Evolutionary conservation across 768 basidiomycete genomes (phyloP), one percentile per base, ranked within the genome.

Genomic region (Pulveroboletus sp.): DNA sequence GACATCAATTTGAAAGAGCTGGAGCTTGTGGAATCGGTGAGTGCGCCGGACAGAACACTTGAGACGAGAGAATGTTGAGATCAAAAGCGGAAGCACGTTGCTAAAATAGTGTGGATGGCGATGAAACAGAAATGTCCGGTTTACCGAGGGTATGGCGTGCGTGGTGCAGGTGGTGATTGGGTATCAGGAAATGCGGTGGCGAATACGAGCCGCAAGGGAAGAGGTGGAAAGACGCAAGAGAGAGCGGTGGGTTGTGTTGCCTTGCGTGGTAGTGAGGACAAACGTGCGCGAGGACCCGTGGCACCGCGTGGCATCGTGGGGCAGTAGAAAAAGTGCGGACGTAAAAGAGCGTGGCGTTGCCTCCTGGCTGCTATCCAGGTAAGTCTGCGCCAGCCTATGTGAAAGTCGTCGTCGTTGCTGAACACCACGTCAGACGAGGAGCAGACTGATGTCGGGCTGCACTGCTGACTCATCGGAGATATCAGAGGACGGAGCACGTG

Each of bases 231-330:
- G 36, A 45, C 12, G 37, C 39, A 35, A 45, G 39, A 46, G 56
- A 45, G 24, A 29, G 45, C 12, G 20, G 43, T 34, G 34, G 16
- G 32, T 27, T 22, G 47, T 35, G 44, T 17, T 37, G 26, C 29
- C 30, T 40, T 40, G 50, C 61, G 53, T 58, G 54, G 55, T 43
- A 50, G 58, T 34, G 51, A 43, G 55, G 54, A 61, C 66, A 61
- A 69, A 68, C 66, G 66, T 68, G 66, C 68, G 68, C 63, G 14
- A 47, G 54, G 68, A 68, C 66, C 68, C 66, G 38, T 63, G 68
- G 43, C 68, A 68, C 68, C 65, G 63, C 54, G 19, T 49, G 47
- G 48, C 51, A 52, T 57, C 51, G 56, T 52, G 63, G 44, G 4
- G 14, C 5, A 27, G 39, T 66, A 62, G 61, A 67, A 68, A 66